Conservation (phyloP, 768 basidiomycete species). For the Leccinum obscurum region DNA sequence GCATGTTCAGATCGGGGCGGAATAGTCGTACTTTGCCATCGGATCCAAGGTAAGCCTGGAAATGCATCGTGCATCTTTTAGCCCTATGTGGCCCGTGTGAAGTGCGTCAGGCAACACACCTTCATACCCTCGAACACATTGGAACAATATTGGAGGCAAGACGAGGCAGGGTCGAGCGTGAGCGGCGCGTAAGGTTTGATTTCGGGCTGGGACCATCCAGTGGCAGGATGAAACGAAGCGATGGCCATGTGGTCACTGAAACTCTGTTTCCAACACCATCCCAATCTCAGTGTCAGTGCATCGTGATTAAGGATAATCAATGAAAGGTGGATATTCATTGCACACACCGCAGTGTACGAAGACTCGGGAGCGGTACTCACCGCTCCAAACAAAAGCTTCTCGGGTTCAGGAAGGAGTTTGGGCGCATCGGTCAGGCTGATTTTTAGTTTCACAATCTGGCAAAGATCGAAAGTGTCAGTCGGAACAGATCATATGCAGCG, state of each 20-base stretch:
- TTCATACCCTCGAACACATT: too few relatives aligned
- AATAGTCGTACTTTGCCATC: conserved; percentile 77
- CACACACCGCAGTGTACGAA: not conserved
- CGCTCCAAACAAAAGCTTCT: conserved; percentile 57
- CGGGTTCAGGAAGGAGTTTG: conserved; percentile 51
- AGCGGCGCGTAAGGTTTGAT: conserved; percentile 71
- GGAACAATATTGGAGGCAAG: conserved; percentile 9
- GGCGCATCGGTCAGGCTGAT: conserved; percentile 46
- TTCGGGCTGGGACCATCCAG: conserved; percentile 71
- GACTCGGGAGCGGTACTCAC: conserved; percentile 34
- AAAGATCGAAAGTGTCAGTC: not conserved
- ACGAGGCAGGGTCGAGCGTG: conserved; percentile 53
- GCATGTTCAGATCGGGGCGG: conserved; percentile 84
- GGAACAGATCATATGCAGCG: not conserved
- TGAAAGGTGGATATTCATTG: not conserved
- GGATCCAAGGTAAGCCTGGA: conserved; percentile 50
- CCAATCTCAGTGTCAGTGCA: not conserved
- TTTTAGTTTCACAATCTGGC: conserved; percentile 56
- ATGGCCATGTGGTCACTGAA: conserved; percentile 75
- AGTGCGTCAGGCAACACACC: too few relatives aligned
- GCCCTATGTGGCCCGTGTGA: too few relatives aligned
- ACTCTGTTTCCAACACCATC: not conserved
- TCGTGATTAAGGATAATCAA: not conserved
- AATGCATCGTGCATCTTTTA: too few relatives aligned
- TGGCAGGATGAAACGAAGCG: conserved; percentile 56